A percentile compares a stretch with the other conserved stretches of the same genome.
Conservation (phyloP, 352 stramenopile species). For the Phytophthora podocarpi region DNA sequence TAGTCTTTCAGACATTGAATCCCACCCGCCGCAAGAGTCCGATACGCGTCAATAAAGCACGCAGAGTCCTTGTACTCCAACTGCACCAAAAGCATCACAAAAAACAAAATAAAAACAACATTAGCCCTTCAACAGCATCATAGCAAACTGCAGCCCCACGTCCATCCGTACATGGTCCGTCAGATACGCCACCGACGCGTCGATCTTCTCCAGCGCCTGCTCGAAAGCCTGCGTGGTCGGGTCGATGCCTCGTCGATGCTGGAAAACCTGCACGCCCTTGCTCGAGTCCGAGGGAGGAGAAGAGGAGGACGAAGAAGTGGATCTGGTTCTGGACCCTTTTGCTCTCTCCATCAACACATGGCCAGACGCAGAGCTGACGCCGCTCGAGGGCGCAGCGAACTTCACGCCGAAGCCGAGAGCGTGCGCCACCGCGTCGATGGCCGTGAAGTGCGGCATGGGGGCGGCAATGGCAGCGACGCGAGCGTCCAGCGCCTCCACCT, state of each 20-base stretch:
- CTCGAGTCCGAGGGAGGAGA: constrained; percentile 14
- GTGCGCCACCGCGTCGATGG: constrained; percentile 58
- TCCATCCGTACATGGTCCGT: constrained; percentile 72
- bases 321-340: too few relatives aligned
- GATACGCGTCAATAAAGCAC: constrained; percentile 80
- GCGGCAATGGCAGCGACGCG: constrained; percentile 66
- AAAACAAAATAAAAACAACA: constrained; percentile 1
- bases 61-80: constrained; percentile 68
- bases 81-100: constrained; percentile 31
- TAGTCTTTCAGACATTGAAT: constrained; percentile 80
- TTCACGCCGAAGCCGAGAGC: constrained; percentile 74
- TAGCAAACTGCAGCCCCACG: not conserved
- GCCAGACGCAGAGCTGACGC: not conserved
- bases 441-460: constrained; percentile 77
- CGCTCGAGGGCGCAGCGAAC: constrained; percentile 49
- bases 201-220: constrained; percentile 71
- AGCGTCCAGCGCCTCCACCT: constrained; percentile 65
- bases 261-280: constrained; percentile 74
- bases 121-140: too few relatives aligned
- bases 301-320: too few relatives aligned
- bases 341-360: constrained; percentile 23
- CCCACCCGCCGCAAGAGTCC: constrained; percentile 57
- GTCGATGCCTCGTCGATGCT: constrained; percentile 76
- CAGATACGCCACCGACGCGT: constrained; percentile 66
- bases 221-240: constrained; percentile 67